Percentiles rank a stretch among this genome's conserved stretches.
phyloP scores from a whole-genome alignment of 2,329 filamentous ascomycete genomes.

The Hymenoscyphus albidus region DNA sequence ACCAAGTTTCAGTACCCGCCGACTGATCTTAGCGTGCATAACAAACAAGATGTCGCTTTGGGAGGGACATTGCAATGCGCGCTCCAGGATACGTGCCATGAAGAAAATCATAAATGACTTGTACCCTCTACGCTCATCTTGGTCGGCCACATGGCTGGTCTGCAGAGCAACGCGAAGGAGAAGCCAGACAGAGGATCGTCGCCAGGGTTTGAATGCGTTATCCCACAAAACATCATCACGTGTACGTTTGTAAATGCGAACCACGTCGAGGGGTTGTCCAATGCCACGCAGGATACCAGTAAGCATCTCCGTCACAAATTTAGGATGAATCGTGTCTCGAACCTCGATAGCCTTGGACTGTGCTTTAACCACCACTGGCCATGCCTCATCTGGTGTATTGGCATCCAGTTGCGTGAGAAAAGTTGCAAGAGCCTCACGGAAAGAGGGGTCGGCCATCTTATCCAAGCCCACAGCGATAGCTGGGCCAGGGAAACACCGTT shows the following conservation, averaged over 20 bases:
- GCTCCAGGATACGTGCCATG: background rate
- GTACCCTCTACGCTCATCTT: conserved; percentile 46
- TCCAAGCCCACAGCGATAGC: conserved; percentile 34
- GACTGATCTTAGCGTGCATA: conserved; percentile 44
- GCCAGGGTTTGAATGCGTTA: conserved; percentile 52
- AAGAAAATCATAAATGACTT: conserved; percentile 45
- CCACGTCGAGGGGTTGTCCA: conserved; percentile 40
- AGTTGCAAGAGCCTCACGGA: conserved; percentile 10
- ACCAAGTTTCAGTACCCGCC: conserved; percentile 41
- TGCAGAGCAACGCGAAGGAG: conserved; percentile 54
- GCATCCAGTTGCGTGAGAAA: conserved; percentile 14
- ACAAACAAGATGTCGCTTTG: conserved; percentile 35
- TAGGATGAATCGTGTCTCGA: conserved; percentile 48
- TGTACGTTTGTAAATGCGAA: conserved; percentile 51
- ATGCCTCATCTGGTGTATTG: conserved; percentile 5
- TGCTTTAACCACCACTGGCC: background rate
- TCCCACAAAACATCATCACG: conserved; percentile 58
- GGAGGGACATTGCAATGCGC: conserved; percentile 17
- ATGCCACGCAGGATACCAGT: conserved; percentile 56
- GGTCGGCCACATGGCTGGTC: conserved; percentile 41
- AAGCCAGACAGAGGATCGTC: conserved; percentile 59
- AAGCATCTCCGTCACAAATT: conserved; percentile 52
- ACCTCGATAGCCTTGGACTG: conserved; percentile 36
- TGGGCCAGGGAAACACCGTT: conserved; percentile 43
- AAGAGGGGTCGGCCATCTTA: conserved; percentile 23